These are phyloP conservation scores for Lodderomyces elongisporus DNA, from an alignment of 1,139 yeast genomes.

Conservation along the genomic window DNA sequence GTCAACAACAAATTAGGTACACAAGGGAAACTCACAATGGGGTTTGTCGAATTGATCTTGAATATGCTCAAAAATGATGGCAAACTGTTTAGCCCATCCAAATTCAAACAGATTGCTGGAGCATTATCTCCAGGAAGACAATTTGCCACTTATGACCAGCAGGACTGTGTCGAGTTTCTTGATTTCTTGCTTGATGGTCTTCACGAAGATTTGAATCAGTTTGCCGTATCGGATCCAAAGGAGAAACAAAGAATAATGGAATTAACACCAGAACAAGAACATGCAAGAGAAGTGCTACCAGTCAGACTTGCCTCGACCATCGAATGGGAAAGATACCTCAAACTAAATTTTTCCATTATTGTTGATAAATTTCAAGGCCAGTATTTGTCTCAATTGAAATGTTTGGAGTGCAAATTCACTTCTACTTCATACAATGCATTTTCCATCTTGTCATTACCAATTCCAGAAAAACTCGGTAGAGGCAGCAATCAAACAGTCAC, in stretches of 20 bases:
- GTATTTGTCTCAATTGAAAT: conserved; percentile 71
- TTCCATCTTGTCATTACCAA: conserved; percentile 70
- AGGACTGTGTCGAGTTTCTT: conserved; percentile 89
- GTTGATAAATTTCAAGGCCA: conserved; percentile 92
- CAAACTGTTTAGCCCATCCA: conserved; percentile 48
- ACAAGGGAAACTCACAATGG: conserved; percentile 72
- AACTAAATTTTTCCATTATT: conserved; percentile 76
- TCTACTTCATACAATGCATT: conserved; percentile 87
- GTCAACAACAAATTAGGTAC: conserved; percentile 74
- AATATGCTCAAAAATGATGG: conserved; percentile 52
- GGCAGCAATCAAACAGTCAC: conserved; percentile 23
- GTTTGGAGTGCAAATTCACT: conserved; percentile 69
- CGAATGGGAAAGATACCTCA: conserved; percentile 91
- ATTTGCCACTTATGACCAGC: conserved; percentile 78
- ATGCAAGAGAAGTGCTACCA: conserved; percentile 66
- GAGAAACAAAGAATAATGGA: conserved; percentile 40
- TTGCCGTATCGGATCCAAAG: conserved; percentile 27
- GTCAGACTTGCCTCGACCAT: conserved; percentile 82
- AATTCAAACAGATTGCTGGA: conserved; percentile 63
- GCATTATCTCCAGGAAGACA: conserved; percentile 56
- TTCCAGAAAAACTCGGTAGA: conserved; percentile 40
- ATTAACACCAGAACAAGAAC: conserved; percentile 72
- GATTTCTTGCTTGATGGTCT: conserved; percentile 78
- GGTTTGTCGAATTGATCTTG: conserved; percentile 62
- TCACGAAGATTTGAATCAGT: conserved; percentile 83